Evolutionary conservation across 163 green algal genomes (phyloP), one percentile per base, ranked within the genome.

Genomic region (Scenedesmus sp.): DNA sequence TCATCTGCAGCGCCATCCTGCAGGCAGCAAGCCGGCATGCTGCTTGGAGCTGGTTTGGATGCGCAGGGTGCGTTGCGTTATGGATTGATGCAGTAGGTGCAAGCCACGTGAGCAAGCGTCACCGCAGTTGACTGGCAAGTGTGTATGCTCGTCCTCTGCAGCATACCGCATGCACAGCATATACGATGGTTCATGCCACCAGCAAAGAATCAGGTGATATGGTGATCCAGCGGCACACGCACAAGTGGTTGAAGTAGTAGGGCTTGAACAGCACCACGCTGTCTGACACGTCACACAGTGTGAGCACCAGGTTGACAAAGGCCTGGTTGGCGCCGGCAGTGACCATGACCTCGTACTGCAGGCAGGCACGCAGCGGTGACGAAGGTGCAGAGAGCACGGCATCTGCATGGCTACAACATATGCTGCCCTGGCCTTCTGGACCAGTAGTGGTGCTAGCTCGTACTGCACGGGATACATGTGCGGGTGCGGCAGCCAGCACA

Each of bases 191-290:
- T n/a, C n/a, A n/a, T n/a, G n/a, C n/a, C n/a, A n/a, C n/a, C n/a
- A n/a, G n/a, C n/a, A n/a, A n/a, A n/a, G n/a, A n/a, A n/a, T n/a
- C 44, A 70, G 51, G 12, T 22, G 6, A 24, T 61, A 22, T 22
- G 51, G 51, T 61, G 10, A 24, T 24, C 68, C 5, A 79, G 68
- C 35, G 9, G 5, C 33, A 9, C 6, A 3, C 73, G 49, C 35
- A 82, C 73, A 96, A 92, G 92, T 99, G 97, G 94, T 99, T 99
- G 95, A 99, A 99, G 92, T 99, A 99, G 91, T 97, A 98, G 24
- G 91, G 93, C 70, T 72, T 93, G 90, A 99, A 99, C 20, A 99
- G 95, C 35, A 98, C 97, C 3, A 96, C 93, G 0, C 89, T 35
- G 93, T 98, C 95, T 46, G 37, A 42, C 0, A 42, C 88, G 76